Conservation (phyloP, 768 basidiomycete species). For the Termitomyces titanicus region DNA sequence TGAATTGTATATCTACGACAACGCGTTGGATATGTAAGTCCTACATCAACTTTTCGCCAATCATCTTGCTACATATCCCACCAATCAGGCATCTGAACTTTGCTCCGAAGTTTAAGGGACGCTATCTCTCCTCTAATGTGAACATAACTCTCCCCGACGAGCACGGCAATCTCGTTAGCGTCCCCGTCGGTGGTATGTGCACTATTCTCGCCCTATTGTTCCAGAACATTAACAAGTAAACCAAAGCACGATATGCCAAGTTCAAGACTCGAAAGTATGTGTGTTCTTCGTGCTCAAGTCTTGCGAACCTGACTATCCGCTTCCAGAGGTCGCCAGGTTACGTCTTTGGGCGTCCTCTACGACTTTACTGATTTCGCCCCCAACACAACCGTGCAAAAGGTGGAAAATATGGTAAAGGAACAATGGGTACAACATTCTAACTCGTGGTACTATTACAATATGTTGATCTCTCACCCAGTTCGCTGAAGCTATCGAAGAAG, state of each 20-base stretch:
- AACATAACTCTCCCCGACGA: constrained; percentile 69
- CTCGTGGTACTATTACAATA: background rate
- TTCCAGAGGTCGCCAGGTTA: constrained; percentile 61
- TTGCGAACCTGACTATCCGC: background rate
- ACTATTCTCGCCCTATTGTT: background rate
- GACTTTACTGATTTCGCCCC: constrained; percentile 69
- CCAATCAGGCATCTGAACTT: constrained; percentile 57
- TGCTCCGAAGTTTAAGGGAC: constrained; percentile 56
- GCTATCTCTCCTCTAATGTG: constrained; percentile 80
- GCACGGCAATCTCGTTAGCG: constrained; percentile 25
- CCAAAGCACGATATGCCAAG: constrained; percentile 58
- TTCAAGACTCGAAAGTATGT: constrained; percentile 71
- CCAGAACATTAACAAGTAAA: background rate
- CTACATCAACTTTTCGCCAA: background rate
- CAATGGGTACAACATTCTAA: constrained; percentile 50
- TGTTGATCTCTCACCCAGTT: constrained; percentile 45
- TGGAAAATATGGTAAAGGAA: constrained; percentile 76
- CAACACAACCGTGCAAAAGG: constrained; percentile 77
- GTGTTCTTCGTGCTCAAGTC: background rate
- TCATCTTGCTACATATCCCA: background rate
- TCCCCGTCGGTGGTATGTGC: constrained; percentile 34
- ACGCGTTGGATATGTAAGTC: constrained; percentile 63
- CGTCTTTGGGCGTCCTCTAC: constrained; percentile 76
- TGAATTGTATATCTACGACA: constrained; percentile 73
- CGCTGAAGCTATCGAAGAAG: constrained; percentile 68